Conservation (phyloP, 176 grass and related monocot species). For the Raddia guianensis region DNA sequence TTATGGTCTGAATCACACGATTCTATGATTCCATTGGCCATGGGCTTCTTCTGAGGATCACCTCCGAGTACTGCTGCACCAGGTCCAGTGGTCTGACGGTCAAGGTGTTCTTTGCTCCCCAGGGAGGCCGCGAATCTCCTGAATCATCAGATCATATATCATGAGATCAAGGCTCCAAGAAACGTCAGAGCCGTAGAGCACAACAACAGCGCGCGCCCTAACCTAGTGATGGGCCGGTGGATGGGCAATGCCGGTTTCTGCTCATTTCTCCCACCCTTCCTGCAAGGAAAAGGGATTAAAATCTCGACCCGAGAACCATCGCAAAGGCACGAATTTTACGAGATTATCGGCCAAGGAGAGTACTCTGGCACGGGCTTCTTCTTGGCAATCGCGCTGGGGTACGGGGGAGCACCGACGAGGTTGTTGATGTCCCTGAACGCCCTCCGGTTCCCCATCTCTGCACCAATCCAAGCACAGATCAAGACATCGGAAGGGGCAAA, state of each 20-base stretch:
- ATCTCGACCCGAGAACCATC: constrained; percentile 32
- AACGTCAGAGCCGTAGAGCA: constrained; percentile 20
- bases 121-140: constrained; percentile 65
- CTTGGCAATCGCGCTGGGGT: constrained; percentile 55
- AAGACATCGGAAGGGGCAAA: constrained; percentile 18
- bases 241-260: constrained; percentile 27
- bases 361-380: constrained; percentile 65
- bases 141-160: constrained; percentile 26
- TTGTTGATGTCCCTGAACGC: constrained; percentile 78
- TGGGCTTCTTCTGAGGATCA: constrained; percentile 29
- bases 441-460: constrained; percentile 67
- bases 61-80: background rate
- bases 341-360: constrained; percentile 29
- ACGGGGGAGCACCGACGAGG: constrained; percentile 34
- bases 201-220: background rate
- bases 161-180: constrained; percentile 18
- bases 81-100: constrained; percentile 30
- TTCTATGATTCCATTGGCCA: background rate
- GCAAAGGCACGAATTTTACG: constrained; percentile 23
- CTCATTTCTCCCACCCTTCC: constrained; percentile 42
- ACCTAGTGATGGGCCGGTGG: constrained; percentile 72
- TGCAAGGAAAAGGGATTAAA: constrained; percentile 40
- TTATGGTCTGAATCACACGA: background rate
- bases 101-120: constrained; percentile 39
- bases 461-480: constrained; percentile 12